Evolutionary conservation across 192 early-diverging fungal species (phyloP), one percentile per base, ranked within the genome.

Genomic region (Coemansia sp.): DNA sequence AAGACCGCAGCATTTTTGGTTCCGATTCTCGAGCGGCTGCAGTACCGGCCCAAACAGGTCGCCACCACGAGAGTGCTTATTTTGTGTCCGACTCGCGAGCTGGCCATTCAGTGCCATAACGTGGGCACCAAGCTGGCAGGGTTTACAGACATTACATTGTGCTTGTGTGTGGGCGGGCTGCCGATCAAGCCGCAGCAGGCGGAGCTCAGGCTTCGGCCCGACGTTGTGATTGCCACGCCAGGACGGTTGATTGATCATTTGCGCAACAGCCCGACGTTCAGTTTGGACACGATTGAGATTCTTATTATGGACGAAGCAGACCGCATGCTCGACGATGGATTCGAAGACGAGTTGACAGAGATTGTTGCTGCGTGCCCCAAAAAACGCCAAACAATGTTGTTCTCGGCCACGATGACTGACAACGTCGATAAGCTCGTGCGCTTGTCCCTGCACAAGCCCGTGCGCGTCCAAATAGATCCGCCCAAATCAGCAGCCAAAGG

Each of bases 341-440:
- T 99, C 73, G 85, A 90, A 12, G 95, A 88, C 62, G 97, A 99
- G 71, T 85, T 99, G 53, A 90, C 89, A 14, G 95, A 99, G 74
- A 97, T 99, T 74, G 85, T 99, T 69, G 90, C 89, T 55, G 56
- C 88, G 47, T 92, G 90, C 47, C 97, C 97, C 3, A 85, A 86
- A 59, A 85, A 84, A 48, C 87, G 97, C 51, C 97, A 99, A 71
- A 95, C 96, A 2, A 96, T 99, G 94, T 82, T 99, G 6, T 99
- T 99, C 79, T 99, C 97, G 23, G 97, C 97, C 19, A 99, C 97
- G 14, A 98, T 98, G 97, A 99, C 97, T 8, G 94, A 97, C 70
- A 95, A 96, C 61, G 90, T 97, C 32, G 94, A 99, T 64, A 90
- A 97, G 68, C 85, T 99, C 22, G 90, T 97, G 50, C 89, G 92